Evolutionary conservation across 495 filamentous ascomycete genomes (phyloP), one percentile per base, ranked within the genome.

Genomic region (Neurospora sp.): DNA sequence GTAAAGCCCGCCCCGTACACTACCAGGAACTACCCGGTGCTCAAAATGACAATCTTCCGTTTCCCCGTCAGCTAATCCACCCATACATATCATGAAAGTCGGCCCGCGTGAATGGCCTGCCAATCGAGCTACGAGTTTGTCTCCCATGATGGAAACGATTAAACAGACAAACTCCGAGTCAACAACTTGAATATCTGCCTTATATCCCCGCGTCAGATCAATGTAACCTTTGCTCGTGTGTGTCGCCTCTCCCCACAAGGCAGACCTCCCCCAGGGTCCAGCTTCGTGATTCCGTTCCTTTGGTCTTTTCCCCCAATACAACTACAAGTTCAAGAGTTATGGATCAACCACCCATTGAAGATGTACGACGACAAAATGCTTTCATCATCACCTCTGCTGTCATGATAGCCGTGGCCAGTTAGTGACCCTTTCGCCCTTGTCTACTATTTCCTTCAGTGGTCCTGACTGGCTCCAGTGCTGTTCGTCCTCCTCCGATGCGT

Each of bases 401-500:
- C 17, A 74, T 75, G 69, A 73, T 73, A 14, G 74, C 71, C 40
- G 16, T 75, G 53, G 72, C 74, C 38, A n/a, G 73, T 75, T 20
- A 31, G 73, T 72, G 0, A 35, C 20, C 70, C 0, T 22, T 17
- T 38, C 22, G 40, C 9, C 0, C 4, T 72, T 38, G 9, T 12
- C 6, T 27, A 4, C 9, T 40, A 7, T n/a, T 7, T 20, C 10
- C 1, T 39, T 8, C 7, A 69, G 16, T 8, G 9, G n/a, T 38
- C 35, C 40, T 69, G 53, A 35, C n/a, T 10, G 17, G 40, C 8
- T 12, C 3, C 31, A 83, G 79, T 75, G n/a, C 70, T 81, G 9
- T 40, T 78, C 68, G 76, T 82, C 9, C 16, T 69, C 38, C 70
- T 77, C 22, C 74, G 81, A 44, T 37, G 72, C 38, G 61, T 76